These are phyloP conservation scores for Cordyceps tenuipes DNA, from an alignment of 2,329 filamentous ascomycete species.

Conservation along the genomic window DNA sequence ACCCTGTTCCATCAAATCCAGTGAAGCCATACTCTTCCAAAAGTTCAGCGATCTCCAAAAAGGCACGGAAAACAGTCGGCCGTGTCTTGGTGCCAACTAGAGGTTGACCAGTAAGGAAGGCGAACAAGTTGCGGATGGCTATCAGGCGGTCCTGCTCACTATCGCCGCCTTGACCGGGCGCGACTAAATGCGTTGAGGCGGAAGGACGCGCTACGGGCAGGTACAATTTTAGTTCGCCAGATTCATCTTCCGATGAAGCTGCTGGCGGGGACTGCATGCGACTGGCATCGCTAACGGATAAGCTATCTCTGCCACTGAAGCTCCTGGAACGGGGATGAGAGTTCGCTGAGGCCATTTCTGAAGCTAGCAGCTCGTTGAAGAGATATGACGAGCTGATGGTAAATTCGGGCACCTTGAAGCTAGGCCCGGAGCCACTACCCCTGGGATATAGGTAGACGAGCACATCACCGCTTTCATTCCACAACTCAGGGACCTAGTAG, in stretches of 20 bases:
- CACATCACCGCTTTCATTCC: slow-evolving; percentile 52
- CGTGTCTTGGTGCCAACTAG: slow-evolving; percentile 48
- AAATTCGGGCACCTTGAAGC: slow-evolving; percentile 51
- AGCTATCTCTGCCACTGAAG: slow-evolving; percentile 38
- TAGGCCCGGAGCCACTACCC: slow-evolving; percentile 42
- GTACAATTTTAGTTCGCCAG: slow-evolving; percentile 42
- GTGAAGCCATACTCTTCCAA: slow-evolving; percentile 51
- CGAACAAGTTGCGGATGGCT: slow-evolving; percentile 56
- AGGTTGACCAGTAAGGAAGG: slow-evolving; percentile 55
- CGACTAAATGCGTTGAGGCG: slow-evolving; percentile 25
- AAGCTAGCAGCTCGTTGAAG: slow-evolving; percentile 44
- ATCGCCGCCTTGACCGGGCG: slow-evolving; percentile 24
- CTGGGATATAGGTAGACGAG: slow-evolving; percentile 49
- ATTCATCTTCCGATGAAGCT: slow-evolving; percentile 29
- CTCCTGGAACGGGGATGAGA: slow-evolving; percentile 32
- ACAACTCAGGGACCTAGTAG: slow-evolving; percentile 53
- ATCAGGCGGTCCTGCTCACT: slow-evolving; percentile 47
- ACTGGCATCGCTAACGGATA: slow-evolving; percentile 42
- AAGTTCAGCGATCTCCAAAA: slow-evolving; percentile 45
- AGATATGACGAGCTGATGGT: slow-evolving; percentile 46
- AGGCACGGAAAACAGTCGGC: slow-evolving; percentile 44
- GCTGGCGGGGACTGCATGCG: slow-evolving; percentile 29
- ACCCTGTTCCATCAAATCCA: slow-evolving; percentile 47
- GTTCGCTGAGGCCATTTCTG: slow-evolving; percentile 28
- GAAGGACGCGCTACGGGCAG: slow-evolving; percentile 39